Conservation (phyloP, 129 eudicot species). For the Deinandra increscens region DNA sequence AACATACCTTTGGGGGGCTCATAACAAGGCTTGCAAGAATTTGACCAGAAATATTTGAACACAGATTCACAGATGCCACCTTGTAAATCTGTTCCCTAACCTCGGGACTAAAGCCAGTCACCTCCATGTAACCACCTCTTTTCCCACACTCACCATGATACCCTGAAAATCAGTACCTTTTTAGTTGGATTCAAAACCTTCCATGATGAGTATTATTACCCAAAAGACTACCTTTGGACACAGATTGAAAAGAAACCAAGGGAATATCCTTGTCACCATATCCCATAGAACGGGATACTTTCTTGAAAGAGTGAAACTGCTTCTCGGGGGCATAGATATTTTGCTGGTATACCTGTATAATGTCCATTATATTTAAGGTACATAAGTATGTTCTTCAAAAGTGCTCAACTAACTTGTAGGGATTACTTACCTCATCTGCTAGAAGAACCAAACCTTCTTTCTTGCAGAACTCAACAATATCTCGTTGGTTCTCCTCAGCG, state of each 20-base stretch:
- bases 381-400: not conserved
- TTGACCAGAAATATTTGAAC: slow-evolving; percentile 94
- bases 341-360: slow-evolving; percentile 86
- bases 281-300: slow-evolving; percentile 86
- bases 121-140: slow-evolving; percentile 99
- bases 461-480: slow-evolving; percentile 98
- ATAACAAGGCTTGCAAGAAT: slow-evolving; percentile 94
- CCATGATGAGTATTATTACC: not conserved
- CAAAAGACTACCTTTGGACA: slow-evolving; percentile 72
- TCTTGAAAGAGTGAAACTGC: slow-evolving; percentile 91
- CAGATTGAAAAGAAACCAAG: slow-evolving; percentile 91
- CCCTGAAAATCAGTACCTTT: slow-evolving; percentile 38
- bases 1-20: slow-evolving; percentile 90
- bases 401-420: not conserved
- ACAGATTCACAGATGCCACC: slow-evolving; percentile 86
- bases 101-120: slow-evolving; percentile 91
- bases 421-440: slow-evolving; percentile 80
- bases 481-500: slow-evolving; percentile 83
- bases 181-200: slow-evolving; percentile 1
- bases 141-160: slow-evolving; percentile 97
- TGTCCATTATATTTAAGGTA: not conserved
- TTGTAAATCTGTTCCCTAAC: slow-evolving; percentile 94
- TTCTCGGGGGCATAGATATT: slow-evolving; percentile 87
- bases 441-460: slow-evolving; percentile 89
- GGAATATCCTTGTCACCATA: slow-evolving; percentile 88